Conservation (phyloP, 192 early-diverging fungal genomes). For the Rhizophagus sp. region DNA sequence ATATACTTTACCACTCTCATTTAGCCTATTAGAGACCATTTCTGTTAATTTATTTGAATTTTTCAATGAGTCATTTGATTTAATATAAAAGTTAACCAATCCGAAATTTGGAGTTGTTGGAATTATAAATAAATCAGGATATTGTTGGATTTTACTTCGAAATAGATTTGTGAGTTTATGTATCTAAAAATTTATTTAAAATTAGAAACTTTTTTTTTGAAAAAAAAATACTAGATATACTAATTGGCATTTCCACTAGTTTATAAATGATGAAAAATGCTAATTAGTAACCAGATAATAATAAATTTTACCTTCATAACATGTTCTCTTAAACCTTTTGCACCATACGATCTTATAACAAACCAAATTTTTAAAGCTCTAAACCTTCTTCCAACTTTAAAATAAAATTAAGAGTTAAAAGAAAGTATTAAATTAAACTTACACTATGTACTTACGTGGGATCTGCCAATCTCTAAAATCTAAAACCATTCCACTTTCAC, state of each 20-base stretch:
- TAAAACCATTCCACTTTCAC: slow-evolving; percentile 2
- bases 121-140: slow-evolving; percentile 49
- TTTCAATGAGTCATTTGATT: slow-evolving; percentile 5
- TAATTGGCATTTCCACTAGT: too few relatives aligned
- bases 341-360: slow-evolving; percentile 12
- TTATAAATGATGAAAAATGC: too few relatives aligned
- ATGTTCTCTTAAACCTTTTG: slow-evolving; percentile 11
- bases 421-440: background rate
- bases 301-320: background rate
- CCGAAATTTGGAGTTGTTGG: slow-evolving; percentile 44
- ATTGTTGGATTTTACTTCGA: slow-evolving; percentile 36
- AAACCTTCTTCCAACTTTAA: slow-evolving; percentile 13
- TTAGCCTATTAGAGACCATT: background rate
- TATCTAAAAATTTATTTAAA: slow-evolving; percentile 13
- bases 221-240: background rate
- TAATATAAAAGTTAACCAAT: slow-evolving; percentile 50
- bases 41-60: slow-evolving; percentile 5
- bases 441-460: background rate
- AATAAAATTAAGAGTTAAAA: background rate
- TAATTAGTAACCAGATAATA: too few relatives aligned
- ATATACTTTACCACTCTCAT: background rate
- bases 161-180: slow-evolving; percentile 39
- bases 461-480: slow-evolving; percentile 21
- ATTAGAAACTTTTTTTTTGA: background rate
- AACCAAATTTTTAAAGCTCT: slow-evolving; percentile 16